Conservation (phyloP, 352 stramenopile genomes). For the Phytophthora citrophthora region DNA sequence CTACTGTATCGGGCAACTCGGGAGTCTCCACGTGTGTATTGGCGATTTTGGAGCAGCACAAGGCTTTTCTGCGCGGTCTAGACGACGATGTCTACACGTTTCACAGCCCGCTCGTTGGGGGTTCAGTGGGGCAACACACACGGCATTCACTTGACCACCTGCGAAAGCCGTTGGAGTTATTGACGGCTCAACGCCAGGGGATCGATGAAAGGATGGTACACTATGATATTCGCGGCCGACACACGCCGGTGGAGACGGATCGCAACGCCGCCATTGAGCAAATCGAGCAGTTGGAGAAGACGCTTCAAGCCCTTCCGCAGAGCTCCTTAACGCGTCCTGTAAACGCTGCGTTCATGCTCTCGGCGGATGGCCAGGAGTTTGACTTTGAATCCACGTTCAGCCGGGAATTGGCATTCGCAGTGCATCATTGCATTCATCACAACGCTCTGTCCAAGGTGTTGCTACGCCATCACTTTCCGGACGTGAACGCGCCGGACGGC, state of each 20-base stretch:
- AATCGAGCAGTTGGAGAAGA: constrained; percentile 56
- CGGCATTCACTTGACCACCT: constrained; percentile 85
- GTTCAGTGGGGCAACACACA: constrained; percentile 73
- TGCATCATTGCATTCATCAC: constrained; percentile 90
- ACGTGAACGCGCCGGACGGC: constrained; percentile 40
- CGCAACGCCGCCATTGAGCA: constrained; percentile 55
- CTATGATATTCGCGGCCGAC: constrained; percentile 77
- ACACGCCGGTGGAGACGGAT: constrained; percentile 72
- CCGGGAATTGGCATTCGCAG: constrained; percentile 82
- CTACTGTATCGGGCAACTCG: constrained; percentile 14
- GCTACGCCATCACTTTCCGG: constrained; percentile 70
- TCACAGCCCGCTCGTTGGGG: constrained; percentile 63
- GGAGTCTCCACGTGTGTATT: constrained; percentile 48
- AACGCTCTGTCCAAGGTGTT: constrained; percentile 84
- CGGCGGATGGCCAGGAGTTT: constrained; percentile 70
- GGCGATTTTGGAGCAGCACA: constrained; percentile 77
- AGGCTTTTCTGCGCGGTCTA: constrained; percentile 50
- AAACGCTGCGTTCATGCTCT: constrained; percentile 80
- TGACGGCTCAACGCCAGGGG: constrained; percentile 5
- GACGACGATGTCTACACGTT: constrained; percentile 72
- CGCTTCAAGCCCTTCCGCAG: constrained; percentile 38
- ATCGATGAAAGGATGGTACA: constrained; percentile 35
- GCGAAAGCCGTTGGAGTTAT: constrained; percentile 65
- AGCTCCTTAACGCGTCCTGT: constrained; percentile 35
- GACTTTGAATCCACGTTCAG: constrained; percentile 74